A percentile compares a stretch with the other conserved stretches of the same genome.
phyloP scores from a whole-genome alignment of 805 yeast genomes.

The Wickerhamomyces chambardii region DNA sequence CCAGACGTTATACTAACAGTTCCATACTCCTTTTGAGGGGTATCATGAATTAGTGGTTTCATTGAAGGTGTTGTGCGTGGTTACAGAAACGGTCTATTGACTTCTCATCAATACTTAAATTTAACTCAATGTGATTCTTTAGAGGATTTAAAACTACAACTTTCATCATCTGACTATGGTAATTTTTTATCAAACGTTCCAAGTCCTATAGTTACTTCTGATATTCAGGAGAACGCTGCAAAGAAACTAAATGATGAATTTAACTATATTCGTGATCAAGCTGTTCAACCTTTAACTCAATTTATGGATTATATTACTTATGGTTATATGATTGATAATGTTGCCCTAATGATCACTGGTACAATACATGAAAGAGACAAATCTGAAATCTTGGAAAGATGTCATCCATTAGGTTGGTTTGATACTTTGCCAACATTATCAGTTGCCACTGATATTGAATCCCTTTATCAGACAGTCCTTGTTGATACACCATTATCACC shows the following conservation, averaged over 20 bases:
- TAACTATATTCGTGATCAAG: conserved; percentile 75
- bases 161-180: conserved; percentile 94
- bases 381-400: conserved; percentile 77
- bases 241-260: conserved; percentile 75
- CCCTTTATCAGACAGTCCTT: conserved; percentile 85
- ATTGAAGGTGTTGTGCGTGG: conserved; percentile 95
- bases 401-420: conserved; percentile 98
- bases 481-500: conserved; percentile 98
- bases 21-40: conserved; percentile 10
- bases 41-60: conserved; percentile 72
- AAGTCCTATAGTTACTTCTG: conserved; percentile 74
- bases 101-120: conserved; percentile 77
- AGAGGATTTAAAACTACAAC: conserved; percentile 89
- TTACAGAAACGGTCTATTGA: conserved; percentile 75
- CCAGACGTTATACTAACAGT: conserved; percentile 4
- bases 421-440: conserved; percentile 93
- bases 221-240: conserved; percentile 75
- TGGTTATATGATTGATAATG: conserved; percentile 98
- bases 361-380: conserved; percentile 93
- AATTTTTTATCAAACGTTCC: conserved; percentile 78
- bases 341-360: conserved; percentile 92
- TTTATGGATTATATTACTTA: conserved; percentile 91
- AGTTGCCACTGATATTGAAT: conserved; percentile 90
- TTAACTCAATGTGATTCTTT: conserved; percentile 92
- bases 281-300: conserved; percentile 69